Percentiles rank a stretch among this genome's conserved stretches.
These are phyloP conservation scores for Oidiodendron maius DNA, from an alignment of 495 filamentous ascomycete genomes.

Conservation along the genomic window DNA sequence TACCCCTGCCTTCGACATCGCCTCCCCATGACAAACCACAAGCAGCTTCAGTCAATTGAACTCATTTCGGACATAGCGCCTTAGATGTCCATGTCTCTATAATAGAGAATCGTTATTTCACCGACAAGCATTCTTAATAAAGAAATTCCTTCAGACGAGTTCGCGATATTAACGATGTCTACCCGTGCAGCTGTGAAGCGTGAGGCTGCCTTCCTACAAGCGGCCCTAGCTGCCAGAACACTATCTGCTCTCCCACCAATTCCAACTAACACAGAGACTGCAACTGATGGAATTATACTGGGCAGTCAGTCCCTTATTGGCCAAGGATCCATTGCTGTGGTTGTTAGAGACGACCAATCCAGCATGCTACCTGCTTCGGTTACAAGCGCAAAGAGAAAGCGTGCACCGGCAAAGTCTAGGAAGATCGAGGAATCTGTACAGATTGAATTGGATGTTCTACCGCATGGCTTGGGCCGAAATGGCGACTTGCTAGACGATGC, in stretches of 20 bases:
- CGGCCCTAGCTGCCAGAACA: background rate
- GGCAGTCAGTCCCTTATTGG: background rate
- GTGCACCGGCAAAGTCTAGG: background rate
- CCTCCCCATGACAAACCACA: no score
- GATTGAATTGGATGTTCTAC: conserved; percentile 29
- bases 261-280: background rate
- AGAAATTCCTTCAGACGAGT: no score
- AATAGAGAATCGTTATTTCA: no score
- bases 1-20: no score
- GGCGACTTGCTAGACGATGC: background rate
- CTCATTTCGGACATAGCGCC: no score
- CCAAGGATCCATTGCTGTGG: background rate
- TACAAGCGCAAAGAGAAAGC: background rate
- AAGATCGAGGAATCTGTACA: conserved; percentile 14
- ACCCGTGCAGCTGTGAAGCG: conserved; percentile 3
- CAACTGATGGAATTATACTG: background rate
- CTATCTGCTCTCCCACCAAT: conserved; percentile 1
- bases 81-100: no score
- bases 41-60: no score
- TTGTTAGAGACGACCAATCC: no score
- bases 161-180: conserved; percentile 1
- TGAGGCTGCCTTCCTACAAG: background rate
- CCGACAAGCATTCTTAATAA: no score
- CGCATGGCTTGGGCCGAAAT: conserved; percentile 33
- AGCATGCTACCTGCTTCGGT: background rate